phyloP scores from a whole-genome alignment of 2,329 filamentous ascomycete genomes.

The Ophiosphaerella korrae region DNA sequence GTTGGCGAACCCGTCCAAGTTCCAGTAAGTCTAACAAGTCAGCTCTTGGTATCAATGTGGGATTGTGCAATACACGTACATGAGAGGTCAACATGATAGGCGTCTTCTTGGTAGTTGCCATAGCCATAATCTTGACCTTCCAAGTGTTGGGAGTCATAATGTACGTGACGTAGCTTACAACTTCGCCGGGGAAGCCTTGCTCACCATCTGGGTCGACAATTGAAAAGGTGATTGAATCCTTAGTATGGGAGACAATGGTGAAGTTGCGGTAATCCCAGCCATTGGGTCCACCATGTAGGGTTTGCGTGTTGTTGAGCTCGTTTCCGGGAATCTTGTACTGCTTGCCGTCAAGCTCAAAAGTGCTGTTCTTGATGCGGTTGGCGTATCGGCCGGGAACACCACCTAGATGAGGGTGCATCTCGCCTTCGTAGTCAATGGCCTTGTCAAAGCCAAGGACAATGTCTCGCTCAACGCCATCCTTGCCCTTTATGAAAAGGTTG shows the following conservation, averaged over 20 bases:
- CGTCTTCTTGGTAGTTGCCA: slow-evolving; percentile 74
- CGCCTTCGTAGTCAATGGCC: slow-evolving; percentile 69
- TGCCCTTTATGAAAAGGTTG: slow-evolving; percentile 73
- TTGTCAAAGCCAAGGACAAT: slow-evolving; percentile 78
- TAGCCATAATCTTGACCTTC: slow-evolving; percentile 74
- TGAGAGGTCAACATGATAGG: slow-evolving; percentile 81
- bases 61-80: slow-evolving; percentile 48
- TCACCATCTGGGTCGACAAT: slow-evolving; percentile 74
- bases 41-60: not conserved
- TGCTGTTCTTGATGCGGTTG: slow-evolving; percentile 80
- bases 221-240: slow-evolving; percentile 73
- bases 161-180: slow-evolving; percentile 76
- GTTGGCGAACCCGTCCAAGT: slow-evolving; percentile 79
- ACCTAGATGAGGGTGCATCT: slow-evolving; percentile 74
- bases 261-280: slow-evolving; percentile 81
- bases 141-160: slow-evolving; percentile 69
- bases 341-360: slow-evolving; percentile 69
- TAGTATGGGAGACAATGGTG: slow-evolving; percentile 71
- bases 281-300: slow-evolving; percentile 71
- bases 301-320: slow-evolving; percentile 60
- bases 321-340: slow-evolving; percentile 66
- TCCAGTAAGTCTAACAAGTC: slow-evolving; percentile 72
- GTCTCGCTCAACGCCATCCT: slow-evolving; percentile 70
- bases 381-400: slow-evolving; percentile 77
- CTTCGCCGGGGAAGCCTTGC: slow-evolving; percentile 79